Percentiles rank a stretch among this genome's conserved stretches.
Evolutionary conservation across 1,284 basidiomycete species (phyloP).

Genomic region (Leccinum proximum): DNA sequence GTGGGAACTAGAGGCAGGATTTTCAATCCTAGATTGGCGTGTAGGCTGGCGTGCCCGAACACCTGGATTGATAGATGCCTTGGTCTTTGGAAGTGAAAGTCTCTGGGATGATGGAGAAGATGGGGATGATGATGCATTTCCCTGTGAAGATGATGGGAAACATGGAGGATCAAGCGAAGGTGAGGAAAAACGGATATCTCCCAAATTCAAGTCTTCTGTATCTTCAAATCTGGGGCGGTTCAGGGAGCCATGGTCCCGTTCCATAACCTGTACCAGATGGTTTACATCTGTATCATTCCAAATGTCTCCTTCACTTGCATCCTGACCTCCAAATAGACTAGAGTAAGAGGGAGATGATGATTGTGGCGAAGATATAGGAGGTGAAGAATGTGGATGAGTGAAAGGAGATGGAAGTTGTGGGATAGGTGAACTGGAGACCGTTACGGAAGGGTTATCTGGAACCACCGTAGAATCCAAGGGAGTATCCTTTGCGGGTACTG

Average conservation of each 20-base stretch:
- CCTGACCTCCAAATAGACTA: background rate
- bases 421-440: background rate
- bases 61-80: background rate
- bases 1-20: background rate
- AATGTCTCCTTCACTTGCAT: background rate
- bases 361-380: background rate
- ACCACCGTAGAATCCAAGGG: background rate
- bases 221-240: background rate
- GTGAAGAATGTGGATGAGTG: background rate
- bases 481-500: background rate
- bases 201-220: background rate
- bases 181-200: background rate
- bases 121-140: background rate
- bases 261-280: background rate
- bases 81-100: background rate
- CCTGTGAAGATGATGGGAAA: background rate
- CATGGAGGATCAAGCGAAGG: background rate
- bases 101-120: background rate
- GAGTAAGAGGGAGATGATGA: background rate
- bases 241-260: background rate
- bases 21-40: background rate
- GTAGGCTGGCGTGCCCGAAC: background rate
- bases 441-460: background rate
- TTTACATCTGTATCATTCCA: background rate
- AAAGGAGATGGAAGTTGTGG: background rate